Conservation (phyloP, 73 alveolate genomes). For the Paramecium primaurelia region DNA sequence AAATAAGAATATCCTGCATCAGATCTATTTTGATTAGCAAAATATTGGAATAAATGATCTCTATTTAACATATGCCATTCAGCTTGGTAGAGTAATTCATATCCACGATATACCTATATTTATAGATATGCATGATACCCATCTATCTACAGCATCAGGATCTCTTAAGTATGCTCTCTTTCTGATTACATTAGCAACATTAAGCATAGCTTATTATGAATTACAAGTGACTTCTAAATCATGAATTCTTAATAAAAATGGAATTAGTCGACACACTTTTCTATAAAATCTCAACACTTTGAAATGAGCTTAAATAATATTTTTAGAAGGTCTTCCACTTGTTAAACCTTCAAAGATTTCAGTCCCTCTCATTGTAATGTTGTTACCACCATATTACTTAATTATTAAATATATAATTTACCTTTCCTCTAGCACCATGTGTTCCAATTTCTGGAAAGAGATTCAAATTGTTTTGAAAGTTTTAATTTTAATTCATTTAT, state of each 20-base stretch:
- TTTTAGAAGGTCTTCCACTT: conserved; percentile 51
- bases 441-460: conserved; percentile 15
- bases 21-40: conserved; percentile 2
- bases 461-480: not conserved
- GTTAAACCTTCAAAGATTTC: conserved; percentile 53
- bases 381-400: conserved; percentile 51
- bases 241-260: conserved; percentile 51
- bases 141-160: conserved; percentile 50
- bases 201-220: conserved; percentile 55
- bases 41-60: conserved; percentile 47
- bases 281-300: conserved; percentile 54
- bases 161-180: conserved; percentile 42
- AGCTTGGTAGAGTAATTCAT: conserved; percentile 48
- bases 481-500: not conserved
- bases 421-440: conserved; percentile 42
- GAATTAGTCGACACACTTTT: conserved; percentile 53
- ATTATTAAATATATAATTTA: not conserved
- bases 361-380: conserved; percentile 57
- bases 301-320: conserved; percentile 48
- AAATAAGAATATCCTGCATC: conserved; percentile 58
- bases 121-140: not conserved
- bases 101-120: conserved; percentile 8
- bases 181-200: conserved; percentile 49
- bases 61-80: conserved; percentile 54
- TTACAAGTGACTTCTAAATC: conserved; percentile 34